These are phyloP conservation scores for Backusella tarrabulga DNA, from an alignment of 192 early-diverging fungal genomes.

Conservation along the genomic window DNA sequence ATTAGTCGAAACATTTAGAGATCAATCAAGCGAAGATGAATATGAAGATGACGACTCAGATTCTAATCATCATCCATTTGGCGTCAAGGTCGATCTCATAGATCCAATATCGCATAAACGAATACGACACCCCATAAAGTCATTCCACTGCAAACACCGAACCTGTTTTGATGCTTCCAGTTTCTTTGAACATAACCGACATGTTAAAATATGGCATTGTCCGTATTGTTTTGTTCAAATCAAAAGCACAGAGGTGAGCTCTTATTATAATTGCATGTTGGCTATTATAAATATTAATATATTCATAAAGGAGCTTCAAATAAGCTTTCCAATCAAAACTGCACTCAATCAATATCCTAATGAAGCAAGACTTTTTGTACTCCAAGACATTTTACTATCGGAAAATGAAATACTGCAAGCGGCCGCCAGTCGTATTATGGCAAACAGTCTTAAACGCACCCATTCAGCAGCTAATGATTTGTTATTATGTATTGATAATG, in stretches of 20 bases:
- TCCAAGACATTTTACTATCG: slow-evolving; percentile 7
- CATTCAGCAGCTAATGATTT: not conserved
- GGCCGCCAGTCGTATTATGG: slow-evolving; percentile 3
- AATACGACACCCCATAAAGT: slow-evolving; percentile 6
- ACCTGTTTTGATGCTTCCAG: slow-evolving; percentile 3
- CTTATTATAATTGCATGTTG: not conserved
- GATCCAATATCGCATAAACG: slow-evolving; percentile 5
- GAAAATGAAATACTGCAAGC: slow-evolving; percentile 5
- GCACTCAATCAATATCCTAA: slow-evolving; percentile 3
- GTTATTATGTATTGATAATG: not conserved
- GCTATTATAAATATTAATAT: not conserved
- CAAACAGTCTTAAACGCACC: slow-evolving; percentile 1
- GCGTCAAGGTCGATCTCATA: not conserved
- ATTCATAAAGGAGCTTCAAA: not conserved
- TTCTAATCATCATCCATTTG: not conserved
- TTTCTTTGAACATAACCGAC: not conserved
- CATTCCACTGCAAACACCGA: not conserved
- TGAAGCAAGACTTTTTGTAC: slow-evolving; percentile 12
- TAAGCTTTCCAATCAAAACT: slow-evolving; percentile 2
- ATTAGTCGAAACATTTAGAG: not conserved
- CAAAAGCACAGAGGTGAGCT: slow-evolving; percentile 9
- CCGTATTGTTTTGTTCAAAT: slow-evolving; percentile 10
- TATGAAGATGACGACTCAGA: not conserved
- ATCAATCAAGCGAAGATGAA: slow-evolving; percentile 9
- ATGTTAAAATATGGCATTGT: slow-evolving; percentile 10